A percentile compares a stretch with the other conserved stretches of the same genome.
These are phyloP conservation scores for Colletotrichum tabaci DNA, from an alignment of 2,329 filamentous ascomycete species.

Conservation along the genomic window DNA sequence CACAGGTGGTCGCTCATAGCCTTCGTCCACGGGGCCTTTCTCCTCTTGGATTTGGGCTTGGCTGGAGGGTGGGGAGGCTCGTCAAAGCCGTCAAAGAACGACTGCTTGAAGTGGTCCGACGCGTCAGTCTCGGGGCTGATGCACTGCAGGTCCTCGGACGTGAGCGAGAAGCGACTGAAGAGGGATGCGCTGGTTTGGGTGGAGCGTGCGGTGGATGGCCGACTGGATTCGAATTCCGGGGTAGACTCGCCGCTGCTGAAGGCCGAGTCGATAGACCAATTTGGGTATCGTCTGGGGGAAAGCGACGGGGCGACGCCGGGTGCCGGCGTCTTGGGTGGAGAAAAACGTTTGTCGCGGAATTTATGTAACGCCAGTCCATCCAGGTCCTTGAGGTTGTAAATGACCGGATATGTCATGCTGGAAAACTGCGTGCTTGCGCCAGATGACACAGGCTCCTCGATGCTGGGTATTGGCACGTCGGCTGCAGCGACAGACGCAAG, in stretches of 20 bases:
- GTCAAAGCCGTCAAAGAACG: constrained; percentile 18
- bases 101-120: constrained; percentile 48
- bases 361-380: constrained; percentile 51
- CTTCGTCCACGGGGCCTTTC: constrained; percentile 74
- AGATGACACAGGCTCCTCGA: constrained; percentile 67
- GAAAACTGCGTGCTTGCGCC: constrained; percentile 61
- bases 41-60: constrained; percentile 49
- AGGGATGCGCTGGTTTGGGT: constrained; percentile 71
- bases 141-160: constrained; percentile 70
- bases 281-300: constrained; percentile 65
- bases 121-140: constrained; percentile 65
- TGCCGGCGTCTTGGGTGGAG: constrained; percentile 73
- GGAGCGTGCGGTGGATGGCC: constrained; percentile 72
- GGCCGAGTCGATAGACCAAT: constrained; percentile 72
- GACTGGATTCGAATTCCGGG: constrained; percentile 71
- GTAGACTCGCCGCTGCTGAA: constrained; percentile 72
- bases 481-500: constrained; percentile 77
- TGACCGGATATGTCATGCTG: constrained; percentile 51
- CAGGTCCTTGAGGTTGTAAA: constrained; percentile 54
- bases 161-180: constrained; percentile 69
- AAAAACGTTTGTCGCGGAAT: constrained; percentile 60
- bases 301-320: constrained; percentile 61
- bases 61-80: constrained; percentile 17
- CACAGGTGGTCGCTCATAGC: constrained; percentile 77
- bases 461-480: constrained; percentile 75